Evolutionary conservation across 306 rosid genomes (phyloP), one percentile per base, ranked within the genome.

Genomic region (Morella rubra): DNA sequence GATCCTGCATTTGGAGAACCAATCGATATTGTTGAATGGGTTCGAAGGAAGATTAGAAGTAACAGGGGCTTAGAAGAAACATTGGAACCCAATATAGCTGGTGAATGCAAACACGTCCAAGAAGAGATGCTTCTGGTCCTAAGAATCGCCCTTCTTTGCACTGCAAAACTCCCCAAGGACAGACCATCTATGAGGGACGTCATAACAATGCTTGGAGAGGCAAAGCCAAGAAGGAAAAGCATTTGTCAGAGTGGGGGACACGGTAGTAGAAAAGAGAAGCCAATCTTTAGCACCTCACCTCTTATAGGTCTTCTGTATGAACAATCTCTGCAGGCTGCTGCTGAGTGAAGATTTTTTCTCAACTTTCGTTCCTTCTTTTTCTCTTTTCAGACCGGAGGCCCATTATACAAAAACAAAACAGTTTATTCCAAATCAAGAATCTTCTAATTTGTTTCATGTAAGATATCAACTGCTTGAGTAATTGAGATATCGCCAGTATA

Each of bases 111-210:
- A 71, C 90, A 91, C 79, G 89, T 91, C 18, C 93, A 89, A 61
- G 98, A 93, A 80, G 97, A 93, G 77, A 91, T 91, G 98, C 93
- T 91, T 79, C 90, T 93, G 8, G 98, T 89, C n/a, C 90, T 91
- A 22, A 74, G 95, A 67, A 88, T 89, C 4, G 98, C 98, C 5
- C 90, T 93, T 66, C 86, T 89, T 3, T 89, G 97, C 47, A 91
- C 97, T 2, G 91, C 90, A 60, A 93, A 88, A 75, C 91, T 88
- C 73, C 96, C 98, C 0, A 93, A 84, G 84, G 98, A 91, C 73
- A 91, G 98, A 78, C 95, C 97, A 18, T 81, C 91, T 42, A 91
- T 91, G 98, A 86, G 90, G 79, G 98, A 88, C 70, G 51, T 93
- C 64, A 70, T 86, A 77, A 91, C 90, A 41, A 91, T 93, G 97